phyloP scores from a whole-genome alignment of 441 rosid genomes.

The Populus tomentosa region DNA sequence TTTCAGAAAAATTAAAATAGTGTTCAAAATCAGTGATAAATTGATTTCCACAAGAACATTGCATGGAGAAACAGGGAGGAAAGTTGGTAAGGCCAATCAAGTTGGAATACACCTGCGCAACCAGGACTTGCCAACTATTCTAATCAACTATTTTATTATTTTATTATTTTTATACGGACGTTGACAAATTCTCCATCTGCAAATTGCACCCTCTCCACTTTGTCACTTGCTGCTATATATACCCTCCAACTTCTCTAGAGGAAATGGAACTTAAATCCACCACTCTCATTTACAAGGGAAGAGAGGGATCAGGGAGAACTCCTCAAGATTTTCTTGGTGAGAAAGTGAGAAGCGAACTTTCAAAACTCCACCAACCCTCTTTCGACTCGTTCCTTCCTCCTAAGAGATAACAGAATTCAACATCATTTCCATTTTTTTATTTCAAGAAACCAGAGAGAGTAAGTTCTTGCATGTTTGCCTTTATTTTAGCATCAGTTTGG shows the following conservation, averaged over 20 bases:
- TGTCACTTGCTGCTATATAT: neutral
- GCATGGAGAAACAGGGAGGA: neutral
- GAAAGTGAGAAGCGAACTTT: neutral
- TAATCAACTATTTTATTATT: neutral
- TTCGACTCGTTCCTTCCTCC: neutral
- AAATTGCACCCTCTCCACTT: neutral
- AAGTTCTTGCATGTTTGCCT: neutral
- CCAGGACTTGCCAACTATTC: neutral
- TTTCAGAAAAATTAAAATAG: too few relatives aligned
- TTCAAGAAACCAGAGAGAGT: neutral
- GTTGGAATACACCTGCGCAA: neutral
- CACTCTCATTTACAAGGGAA: neutral
- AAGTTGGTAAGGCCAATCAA: too few relatives aligned
- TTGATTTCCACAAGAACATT: neutral
- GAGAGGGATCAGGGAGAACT: neutral
- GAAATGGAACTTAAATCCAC: neutral
- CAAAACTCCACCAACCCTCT: slow-evolving; percentile 11
- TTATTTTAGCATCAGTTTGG: neutral
- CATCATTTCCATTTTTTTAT: neutral
- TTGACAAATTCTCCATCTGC: neutral
- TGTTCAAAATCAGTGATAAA: too few relatives aligned
- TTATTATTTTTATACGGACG: neutral
- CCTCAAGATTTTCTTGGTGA: slow-evolving; percentile 3
- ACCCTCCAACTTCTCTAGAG: neutral
- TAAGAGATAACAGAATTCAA: neutral